Conservation (phyloP, 495 filamentous ascomycete species). For the Trichocladium uniseriatum region DNA sequence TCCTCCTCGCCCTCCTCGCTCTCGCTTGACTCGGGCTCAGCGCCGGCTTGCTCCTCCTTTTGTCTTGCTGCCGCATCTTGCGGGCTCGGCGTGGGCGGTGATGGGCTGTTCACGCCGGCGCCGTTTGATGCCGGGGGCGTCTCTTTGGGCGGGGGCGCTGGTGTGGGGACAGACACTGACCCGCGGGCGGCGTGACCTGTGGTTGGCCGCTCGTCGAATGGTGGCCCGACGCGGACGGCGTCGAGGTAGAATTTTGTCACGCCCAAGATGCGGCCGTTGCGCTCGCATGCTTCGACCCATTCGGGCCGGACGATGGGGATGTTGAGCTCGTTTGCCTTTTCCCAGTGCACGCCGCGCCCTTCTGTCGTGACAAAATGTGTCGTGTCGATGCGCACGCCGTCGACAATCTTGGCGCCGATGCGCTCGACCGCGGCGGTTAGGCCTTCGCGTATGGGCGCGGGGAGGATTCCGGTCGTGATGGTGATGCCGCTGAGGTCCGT, state of each 20-base stretch:
- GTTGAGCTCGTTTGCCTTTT: slow-evolving; percentile 94
- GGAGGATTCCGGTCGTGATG: slow-evolving; percentile 81
- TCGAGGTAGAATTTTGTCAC: slow-evolving; percentile 94
- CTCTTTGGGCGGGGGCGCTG: not conserved
- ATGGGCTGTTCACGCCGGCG: not conserved
- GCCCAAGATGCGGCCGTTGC: slow-evolving; percentile 84
- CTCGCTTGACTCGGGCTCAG: slow-evolving; percentile 22
- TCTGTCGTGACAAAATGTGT: slow-evolving; percentile 99
- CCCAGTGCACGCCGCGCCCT: slow-evolving; percentile 80
- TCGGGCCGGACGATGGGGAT: slow-evolving; percentile 96
- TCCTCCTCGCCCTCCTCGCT: slow-evolving; percentile 32
- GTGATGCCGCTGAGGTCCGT: slow-evolving; percentile 95
- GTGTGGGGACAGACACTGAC: not conserved
- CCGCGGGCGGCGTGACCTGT: slow-evolving; percentile 14
- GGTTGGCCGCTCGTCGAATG: slow-evolving; percentile 20
- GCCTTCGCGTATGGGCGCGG: slow-evolving; percentile 61
- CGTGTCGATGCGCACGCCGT: slow-evolving; percentile 89
- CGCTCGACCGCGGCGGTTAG: slow-evolving; percentile 67
- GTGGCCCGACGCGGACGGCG: slow-evolving; percentile 42
- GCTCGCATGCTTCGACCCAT: slow-evolving; percentile 92
- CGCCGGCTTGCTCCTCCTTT: slow-evolving; percentile 18
- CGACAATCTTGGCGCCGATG: slow-evolving; percentile 87
- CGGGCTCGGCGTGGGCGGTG: not conserved
- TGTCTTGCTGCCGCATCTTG: not conserved
- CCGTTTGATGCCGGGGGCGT: slow-evolving; percentile 1